phyloP scores from a whole-genome alignment of 345 rosid genomes.

The Heritiera fomes region DNA sequence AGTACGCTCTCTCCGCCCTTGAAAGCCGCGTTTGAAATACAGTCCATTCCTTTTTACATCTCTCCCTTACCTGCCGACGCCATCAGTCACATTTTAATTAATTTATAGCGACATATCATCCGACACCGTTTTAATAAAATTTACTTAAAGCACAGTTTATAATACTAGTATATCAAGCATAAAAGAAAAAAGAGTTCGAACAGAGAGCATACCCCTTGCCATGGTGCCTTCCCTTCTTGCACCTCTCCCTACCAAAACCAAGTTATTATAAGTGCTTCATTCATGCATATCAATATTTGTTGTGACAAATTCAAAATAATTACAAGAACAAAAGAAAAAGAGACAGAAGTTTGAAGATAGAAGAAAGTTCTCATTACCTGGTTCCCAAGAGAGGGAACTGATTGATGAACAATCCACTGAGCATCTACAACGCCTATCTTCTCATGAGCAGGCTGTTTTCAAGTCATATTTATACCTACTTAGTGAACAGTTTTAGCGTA shows the following conservation, averaged over 20 bases:
- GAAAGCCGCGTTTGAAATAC: constrained; percentile 65
- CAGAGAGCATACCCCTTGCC: constrained; percentile 77
- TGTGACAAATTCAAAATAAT: neutral
- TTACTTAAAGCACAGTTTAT: neutral
- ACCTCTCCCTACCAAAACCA: constrained; percentile 58
- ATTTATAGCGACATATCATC: neutral
- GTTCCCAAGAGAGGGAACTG: constrained; percentile 83
- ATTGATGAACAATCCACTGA: constrained; percentile 94
- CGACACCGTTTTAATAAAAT: neutral
- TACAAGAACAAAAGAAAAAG: neutral
- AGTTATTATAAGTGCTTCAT: neutral
- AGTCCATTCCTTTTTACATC: constrained; percentile 84
- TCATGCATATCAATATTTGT: neutral
- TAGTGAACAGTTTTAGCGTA: neutral
- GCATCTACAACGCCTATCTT: constrained; percentile 98
- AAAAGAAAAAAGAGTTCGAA: neutral
- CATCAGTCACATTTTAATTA: neutral
- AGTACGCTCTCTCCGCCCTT: constrained; percentile 64
- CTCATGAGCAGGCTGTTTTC: constrained; percentile 90
- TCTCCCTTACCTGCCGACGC: constrained; percentile 71
- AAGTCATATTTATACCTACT: neutral
- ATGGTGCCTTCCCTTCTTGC: constrained; percentile 67
- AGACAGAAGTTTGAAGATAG: neutral
- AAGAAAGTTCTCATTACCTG: constrained; percentile 54
- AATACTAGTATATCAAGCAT: no score